Evolutionary conservation across 192 early-diverging fungal species (phyloP).

Genomic region (Backusella luteola): DNA sequence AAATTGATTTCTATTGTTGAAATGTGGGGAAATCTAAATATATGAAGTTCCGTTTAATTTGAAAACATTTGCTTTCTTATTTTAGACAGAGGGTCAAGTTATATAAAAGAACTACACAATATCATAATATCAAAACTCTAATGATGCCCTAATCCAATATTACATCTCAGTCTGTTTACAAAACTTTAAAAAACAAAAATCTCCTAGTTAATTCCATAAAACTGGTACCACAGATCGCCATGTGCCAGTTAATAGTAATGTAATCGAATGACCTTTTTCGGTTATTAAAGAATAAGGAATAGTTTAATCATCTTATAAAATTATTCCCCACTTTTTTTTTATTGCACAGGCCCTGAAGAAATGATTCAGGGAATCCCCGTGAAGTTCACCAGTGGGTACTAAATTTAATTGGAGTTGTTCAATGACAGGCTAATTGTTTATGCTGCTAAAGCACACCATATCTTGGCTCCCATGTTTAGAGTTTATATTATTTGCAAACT

Average conservation of each 20-base stretch:
- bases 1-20: background rate
- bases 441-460: background rate
- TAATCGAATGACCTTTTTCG: constrained; percentile 1
- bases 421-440: constrained; percentile 11
- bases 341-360: background rate
- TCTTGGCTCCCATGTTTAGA: background rate
- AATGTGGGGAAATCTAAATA: background rate
- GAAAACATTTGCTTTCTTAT: background rate
- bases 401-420: background rate
- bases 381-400: background rate
- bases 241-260: constrained; percentile 1
- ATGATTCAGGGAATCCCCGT: background rate
- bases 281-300: background rate
- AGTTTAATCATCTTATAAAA: background rate
- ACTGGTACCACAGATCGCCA: background rate
- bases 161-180: background rate
- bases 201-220: background rate
- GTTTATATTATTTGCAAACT: background rate
- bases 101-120: background rate
- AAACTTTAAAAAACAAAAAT: background rate
- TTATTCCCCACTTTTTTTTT: background rate
- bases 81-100: background rate
- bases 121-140: background rate
- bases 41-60: background rate
- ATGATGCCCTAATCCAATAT: background rate